These are phyloP conservation scores for Chalciporus sphaerocephalus DNA, from an alignment of 768 basidiomycete genomes.

Conservation along the genomic window DNA sequence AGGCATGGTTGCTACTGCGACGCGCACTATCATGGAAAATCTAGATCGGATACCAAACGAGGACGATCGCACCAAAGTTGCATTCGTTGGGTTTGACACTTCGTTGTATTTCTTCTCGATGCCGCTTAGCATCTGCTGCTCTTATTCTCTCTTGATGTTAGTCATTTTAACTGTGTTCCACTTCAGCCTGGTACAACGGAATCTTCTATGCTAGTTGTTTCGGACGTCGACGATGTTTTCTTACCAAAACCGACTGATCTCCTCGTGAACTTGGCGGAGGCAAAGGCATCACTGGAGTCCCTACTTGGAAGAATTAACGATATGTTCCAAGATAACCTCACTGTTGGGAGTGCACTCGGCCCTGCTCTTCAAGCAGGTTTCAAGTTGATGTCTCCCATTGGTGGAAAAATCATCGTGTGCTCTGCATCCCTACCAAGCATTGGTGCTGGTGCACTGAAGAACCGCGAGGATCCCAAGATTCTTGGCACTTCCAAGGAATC, in stretches of 20 bases:
- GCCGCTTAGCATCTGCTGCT: constrained; percentile 39
- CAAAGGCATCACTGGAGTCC: constrained; percentile 71
- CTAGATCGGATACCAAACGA: constrained; percentile 94
- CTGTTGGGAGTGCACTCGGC: constrained; percentile 90
- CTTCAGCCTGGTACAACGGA: constrained; percentile 67
- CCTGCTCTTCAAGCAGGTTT: constrained; percentile 94
- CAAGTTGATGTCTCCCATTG: constrained; percentile 91
- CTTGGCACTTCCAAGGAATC: constrained; percentile 97
- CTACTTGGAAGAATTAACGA: constrained; percentile 83
- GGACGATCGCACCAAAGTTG: constrained; percentile 87
- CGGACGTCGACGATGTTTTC: constrained; percentile 96
- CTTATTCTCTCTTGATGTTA: constrained; percentile 1
- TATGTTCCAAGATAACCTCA: constrained; percentile 97
- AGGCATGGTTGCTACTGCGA: constrained; percentile 98
- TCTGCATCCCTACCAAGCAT: constrained; percentile 82
- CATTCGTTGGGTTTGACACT: constrained; percentile 87
- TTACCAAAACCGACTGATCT: constrained; percentile 94
- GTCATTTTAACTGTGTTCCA: neutral
- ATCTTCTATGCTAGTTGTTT: constrained; percentile 93
- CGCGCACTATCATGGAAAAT: constrained; percentile 92
- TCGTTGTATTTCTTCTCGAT: constrained; percentile 97
- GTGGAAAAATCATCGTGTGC: constrained; percentile 88
- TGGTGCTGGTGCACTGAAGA: constrained; percentile 89
- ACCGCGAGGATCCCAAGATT: constrained; percentile 93
- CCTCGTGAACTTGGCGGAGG: constrained; percentile 90